Conservation (phyloP, 495 filamentous ascomycete genomes). For the Neurospora sp. region DNA sequence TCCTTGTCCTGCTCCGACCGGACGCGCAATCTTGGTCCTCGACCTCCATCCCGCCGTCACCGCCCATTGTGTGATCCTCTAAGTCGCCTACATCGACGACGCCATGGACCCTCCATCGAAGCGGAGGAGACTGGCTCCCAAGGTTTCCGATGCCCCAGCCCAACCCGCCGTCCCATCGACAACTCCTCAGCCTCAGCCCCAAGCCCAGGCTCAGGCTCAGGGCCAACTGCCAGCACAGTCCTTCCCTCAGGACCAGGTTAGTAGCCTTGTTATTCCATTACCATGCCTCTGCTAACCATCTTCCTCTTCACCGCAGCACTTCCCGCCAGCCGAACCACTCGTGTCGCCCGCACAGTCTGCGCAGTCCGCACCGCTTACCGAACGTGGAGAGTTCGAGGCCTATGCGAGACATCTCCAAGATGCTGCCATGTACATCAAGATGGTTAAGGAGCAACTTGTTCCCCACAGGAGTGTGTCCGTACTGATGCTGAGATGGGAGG, state of each 20-base stretch:
- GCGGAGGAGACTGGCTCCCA: conserved; percentile 28
- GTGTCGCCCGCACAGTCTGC: conserved; percentile 12
- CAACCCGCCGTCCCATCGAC: conserved; percentile 7
- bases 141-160: conserved; percentile 20
- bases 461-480: conserved; percentile 41
- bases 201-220: conserved; percentile 3
- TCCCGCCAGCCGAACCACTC: conserved; percentile 14
- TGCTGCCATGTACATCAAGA: conserved; percentile 45
- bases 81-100: background rate
- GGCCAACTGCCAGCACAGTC: conserved; percentile 11
- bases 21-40: background rate
- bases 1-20: background rate
- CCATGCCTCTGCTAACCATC: background rate
- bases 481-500: conserved; percentile 45
- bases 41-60: background rate
- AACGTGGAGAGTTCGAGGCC: conserved; percentile 46
- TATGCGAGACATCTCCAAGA: conserved; percentile 50
- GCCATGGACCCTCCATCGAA: conserved; percentile 29
- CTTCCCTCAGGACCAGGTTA: conserved; percentile 20
- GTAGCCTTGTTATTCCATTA: conserved; percentile 1
- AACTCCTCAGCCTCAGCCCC: conserved; percentile 11
- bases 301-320: conserved; percentile 6
- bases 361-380: conserved; percentile 17
- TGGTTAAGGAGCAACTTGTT: conserved; percentile 30
- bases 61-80: background rate